These are phyloP conservation scores for Aureobasidium subglaciale DNA, from an alignment of 2,329 filamentous ascomycete species.

Conservation along the genomic window DNA sequence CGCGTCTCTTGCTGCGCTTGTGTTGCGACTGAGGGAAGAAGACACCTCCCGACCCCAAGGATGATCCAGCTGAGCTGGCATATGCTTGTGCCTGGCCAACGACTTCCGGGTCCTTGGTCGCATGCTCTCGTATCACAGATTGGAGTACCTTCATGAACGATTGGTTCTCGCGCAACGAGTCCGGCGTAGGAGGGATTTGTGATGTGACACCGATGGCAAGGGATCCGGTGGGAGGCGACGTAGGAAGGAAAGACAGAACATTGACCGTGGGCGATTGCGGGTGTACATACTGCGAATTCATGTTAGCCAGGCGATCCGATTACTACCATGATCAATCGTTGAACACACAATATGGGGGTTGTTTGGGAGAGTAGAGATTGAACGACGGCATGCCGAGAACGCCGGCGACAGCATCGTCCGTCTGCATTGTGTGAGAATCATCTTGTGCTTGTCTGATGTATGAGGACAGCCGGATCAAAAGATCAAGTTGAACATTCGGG, in stretches of 20 bases:
- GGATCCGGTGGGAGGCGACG: conserved; percentile 44
- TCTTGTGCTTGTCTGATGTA: conserved; percentile 1
- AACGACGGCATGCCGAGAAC: conserved; percentile 17
- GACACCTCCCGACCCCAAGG: conserved; percentile 44
- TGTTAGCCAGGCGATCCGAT: neutral
- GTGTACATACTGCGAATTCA: conserved; percentile 41
- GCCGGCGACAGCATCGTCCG: neutral
- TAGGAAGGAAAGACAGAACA: conserved; percentile 51
- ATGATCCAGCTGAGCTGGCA: conserved; percentile 51
- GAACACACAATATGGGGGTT: conserved; percentile 36
- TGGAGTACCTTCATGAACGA: conserved; percentile 51
- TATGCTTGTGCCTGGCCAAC: conserved; percentile 54
- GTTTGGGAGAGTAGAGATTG: conserved; percentile 36
- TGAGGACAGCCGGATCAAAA: neutral
- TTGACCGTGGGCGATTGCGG: conserved; percentile 35
- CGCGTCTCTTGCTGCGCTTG: conserved; percentile 19
- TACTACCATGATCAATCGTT: neutral
- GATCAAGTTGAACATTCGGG: neutral
- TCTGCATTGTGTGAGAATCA: conserved; percentile 8
- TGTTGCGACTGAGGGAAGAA: conserved; percentile 36
- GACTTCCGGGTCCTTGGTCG: conserved; percentile 49
- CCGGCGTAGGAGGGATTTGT: conserved; percentile 49
- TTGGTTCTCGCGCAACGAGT: conserved; percentile 50
- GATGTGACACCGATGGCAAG: conserved; percentile 51
- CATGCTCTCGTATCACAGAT: conserved; percentile 47